phyloP scores from a whole-genome alignment of 805 yeast species.

The Ogataea methanolica region DNA sequence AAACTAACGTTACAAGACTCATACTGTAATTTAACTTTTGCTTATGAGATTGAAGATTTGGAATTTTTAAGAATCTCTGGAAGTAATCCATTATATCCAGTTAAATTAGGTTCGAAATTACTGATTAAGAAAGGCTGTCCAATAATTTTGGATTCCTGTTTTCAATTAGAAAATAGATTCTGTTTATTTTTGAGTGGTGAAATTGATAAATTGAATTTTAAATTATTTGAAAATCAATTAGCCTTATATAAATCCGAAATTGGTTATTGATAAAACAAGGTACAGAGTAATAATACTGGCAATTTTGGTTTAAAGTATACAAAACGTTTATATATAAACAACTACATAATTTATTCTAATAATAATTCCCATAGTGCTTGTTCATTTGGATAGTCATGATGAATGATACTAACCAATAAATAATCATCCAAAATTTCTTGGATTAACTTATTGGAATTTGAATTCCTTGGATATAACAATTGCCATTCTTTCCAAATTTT shows the following conservation, averaged over 20 bases:
- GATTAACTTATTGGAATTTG: slow-evolving; percentile 57
- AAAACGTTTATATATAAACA: not conserved
- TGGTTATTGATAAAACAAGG: slow-evolving; percentile 9
- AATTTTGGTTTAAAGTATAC: not conserved
- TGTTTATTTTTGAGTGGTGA: slow-evolving; percentile 28
- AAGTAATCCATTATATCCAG: slow-evolving; percentile 25
- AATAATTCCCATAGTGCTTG: slow-evolving; percentile 73
- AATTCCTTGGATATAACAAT: slow-evolving; percentile 58
- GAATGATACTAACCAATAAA: slow-evolving; percentile 77
- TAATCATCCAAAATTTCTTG: slow-evolving; percentile 57
- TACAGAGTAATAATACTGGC: not conserved
- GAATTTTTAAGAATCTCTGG: slow-evolving; percentile 36
- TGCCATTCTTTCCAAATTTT: slow-evolving; percentile 92
- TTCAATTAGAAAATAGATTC: slow-evolving; percentile 27
- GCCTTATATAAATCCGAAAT: slow-evolving; percentile 32
- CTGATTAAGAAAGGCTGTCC: slow-evolving; percentile 44
- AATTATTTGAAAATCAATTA: slow-evolving; percentile 31
- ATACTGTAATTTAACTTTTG: slow-evolving; percentile 48
- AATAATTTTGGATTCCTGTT: slow-evolving; percentile 42
- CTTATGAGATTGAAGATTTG: slow-evolving; percentile 51
- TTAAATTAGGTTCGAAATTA: slow-evolving; percentile 55
- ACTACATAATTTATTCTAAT: slow-evolving; percentile 19
- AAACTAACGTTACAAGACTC: slow-evolving; percentile 57
- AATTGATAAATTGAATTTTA: slow-evolving; percentile 22
- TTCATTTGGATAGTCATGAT: slow-evolving; percentile 75